phyloP scores from a whole-genome alignment of 371 early-diverging fungal species.

The Mortierella sp. region DNA sequence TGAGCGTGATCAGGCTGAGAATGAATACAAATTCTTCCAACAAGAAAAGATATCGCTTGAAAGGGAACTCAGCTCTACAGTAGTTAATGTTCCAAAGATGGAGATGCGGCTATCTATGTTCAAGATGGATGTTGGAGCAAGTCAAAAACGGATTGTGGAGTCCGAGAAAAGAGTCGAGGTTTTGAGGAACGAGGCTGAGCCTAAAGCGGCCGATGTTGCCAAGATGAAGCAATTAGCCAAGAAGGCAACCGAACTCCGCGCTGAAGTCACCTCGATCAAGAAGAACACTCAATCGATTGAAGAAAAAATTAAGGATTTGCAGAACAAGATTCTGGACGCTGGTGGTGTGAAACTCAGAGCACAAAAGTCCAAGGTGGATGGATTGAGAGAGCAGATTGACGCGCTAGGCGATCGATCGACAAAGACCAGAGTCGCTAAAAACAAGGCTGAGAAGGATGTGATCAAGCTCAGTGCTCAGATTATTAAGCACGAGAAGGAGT shows the following conservation, averaged over 20 bases:
- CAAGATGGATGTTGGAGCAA: slow-evolving; percentile 79
- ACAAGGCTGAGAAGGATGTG: slow-evolving; percentile 83
- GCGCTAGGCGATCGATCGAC: slow-evolving; percentile 69
- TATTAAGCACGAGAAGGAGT: slow-evolving; percentile 76
- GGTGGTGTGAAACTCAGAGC: slow-evolving; percentile 90
- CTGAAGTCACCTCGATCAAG: slow-evolving; percentile 58
- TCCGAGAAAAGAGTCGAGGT: slow-evolving; percentile 65
- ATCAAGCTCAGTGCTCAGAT: slow-evolving; percentile 73
- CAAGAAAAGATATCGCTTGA: slow-evolving; percentile 67
- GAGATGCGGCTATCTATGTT: slow-evolving; percentile 78
- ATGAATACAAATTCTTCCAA: slow-evolving; percentile 63
- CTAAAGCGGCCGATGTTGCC: slow-evolving; percentile 62
- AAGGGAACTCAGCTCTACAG: slow-evolving; percentile 64
- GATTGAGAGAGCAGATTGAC: slow-evolving; percentile 83
- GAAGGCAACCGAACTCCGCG: slow-evolving; percentile 60
- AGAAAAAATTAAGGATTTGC: slow-evolving; percentile 77
- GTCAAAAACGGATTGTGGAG: slow-evolving; percentile 74
- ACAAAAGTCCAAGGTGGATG: slow-evolving; percentile 90
- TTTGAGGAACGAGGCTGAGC: slow-evolving; percentile 63
- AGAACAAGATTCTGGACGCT: slow-evolving; percentile 90
- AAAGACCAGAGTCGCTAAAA: slow-evolving; percentile 76
- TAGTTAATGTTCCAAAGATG: slow-evolving; percentile 71
- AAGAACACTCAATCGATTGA: slow-evolving; percentile 67
- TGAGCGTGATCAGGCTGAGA: slow-evolving; percentile 71
- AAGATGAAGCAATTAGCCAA: slow-evolving; percentile 57